Evolutionary conservation across 305 asterid genomes (phyloP).

Genomic region (Rubia balearica): DNA sequence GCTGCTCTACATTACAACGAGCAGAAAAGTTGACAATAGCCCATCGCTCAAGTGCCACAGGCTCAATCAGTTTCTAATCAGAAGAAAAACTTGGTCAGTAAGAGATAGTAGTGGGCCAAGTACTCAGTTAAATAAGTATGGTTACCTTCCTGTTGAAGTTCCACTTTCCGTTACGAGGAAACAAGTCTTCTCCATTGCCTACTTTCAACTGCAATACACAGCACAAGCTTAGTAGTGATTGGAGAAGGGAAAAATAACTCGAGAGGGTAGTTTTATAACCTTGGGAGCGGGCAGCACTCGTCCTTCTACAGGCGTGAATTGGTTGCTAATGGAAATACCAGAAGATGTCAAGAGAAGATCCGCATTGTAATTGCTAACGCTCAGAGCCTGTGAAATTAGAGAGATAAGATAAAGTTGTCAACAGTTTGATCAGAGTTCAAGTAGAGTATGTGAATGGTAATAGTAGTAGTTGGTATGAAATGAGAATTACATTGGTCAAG

Average conservation of each 20-base stretch:
- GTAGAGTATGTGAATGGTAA: background rate
- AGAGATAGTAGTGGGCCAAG: constrained; percentile 8
- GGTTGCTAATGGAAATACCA: constrained; percentile 42
- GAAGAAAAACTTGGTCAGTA: constrained; percentile 13
- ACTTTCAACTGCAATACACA: constrained; percentile 37
- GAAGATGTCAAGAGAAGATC: constrained; percentile 45
- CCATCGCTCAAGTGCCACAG: constrained; percentile 39
- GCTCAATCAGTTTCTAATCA: constrained; percentile 24
- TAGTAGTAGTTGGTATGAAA: background rate
- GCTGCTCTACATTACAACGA: constrained; percentile 26
- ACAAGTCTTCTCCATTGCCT: constrained; percentile 43
- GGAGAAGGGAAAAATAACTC: background rate
- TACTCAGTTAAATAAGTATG: background rate
- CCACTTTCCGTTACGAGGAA: constrained; percentile 61
- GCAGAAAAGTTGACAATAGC: constrained; percentile 57
- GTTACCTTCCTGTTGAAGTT: constrained; percentile 63
- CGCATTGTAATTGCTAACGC: constrained; percentile 43
- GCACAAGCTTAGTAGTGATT: background rate
- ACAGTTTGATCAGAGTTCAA: background rate
- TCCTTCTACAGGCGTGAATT: constrained; percentile 49
- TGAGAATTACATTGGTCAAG: constrained; percentile 31
- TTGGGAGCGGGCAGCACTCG: constrained; percentile 56
- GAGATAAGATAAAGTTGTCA: background rate
- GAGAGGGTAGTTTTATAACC: constrained; percentile 29
- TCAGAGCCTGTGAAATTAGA: constrained; percentile 45